Percentiles rank a stretch among this genome's conserved stretches.
These are phyloP conservation scores for Curvularia eragrostidis DNA, from an alignment of 2,329 filamentous ascomycete genomes.

Conservation along the genomic window DNA sequence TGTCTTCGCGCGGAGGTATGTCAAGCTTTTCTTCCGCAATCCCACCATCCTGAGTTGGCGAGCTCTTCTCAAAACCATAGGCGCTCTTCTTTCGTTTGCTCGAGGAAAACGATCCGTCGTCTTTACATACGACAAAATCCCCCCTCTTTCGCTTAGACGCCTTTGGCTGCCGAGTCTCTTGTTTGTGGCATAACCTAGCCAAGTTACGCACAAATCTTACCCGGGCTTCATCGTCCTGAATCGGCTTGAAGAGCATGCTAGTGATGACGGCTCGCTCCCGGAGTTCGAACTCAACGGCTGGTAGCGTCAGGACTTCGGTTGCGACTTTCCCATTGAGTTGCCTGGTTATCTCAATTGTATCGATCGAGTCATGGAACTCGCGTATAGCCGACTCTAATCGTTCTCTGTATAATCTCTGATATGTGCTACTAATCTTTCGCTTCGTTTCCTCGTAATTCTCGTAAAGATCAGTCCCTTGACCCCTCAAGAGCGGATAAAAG, in stretches of 20 bases:
- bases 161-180: slow-evolving; percentile 23
- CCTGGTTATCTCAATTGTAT: slow-evolving; percentile 27
- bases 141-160: slow-evolving; percentile 17
- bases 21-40: slow-evolving; percentile 15
- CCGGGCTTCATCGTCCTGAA: slow-evolving; percentile 19
- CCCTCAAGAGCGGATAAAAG: slow-evolving; percentile 19
- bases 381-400: slow-evolving; percentile 15
- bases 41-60: slow-evolving; percentile 6
- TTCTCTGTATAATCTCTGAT: slow-evolving; percentile 19
- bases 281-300: slow-evolving; percentile 22
- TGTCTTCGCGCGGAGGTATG: slow-evolving; percentile 4
- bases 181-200: slow-evolving; percentile 17
- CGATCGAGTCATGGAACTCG: slow-evolving; percentile 24
- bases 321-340: slow-evolving; percentile 22
- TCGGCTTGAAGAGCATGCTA: slow-evolving; percentile 26
- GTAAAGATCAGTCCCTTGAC: slow-evolving; percentile 20
- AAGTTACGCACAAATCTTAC: slow-evolving; percentile 23
- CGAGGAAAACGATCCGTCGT: slow-evolving; percentile 4
- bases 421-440: slow-evolving; percentile 20
- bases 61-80: no score
- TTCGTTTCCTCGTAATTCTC: slow-evolving; percentile 23
- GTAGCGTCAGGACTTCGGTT: slow-evolving; percentile 23
- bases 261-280: slow-evolving; percentile 23
- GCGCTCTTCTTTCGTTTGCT: slow-evolving; percentile 12
- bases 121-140: slow-evolving; percentile 6